Conservation (phyloP, 2,329 filamentous ascomycete genomes). For the Colletotrichum sp. region DNA sequence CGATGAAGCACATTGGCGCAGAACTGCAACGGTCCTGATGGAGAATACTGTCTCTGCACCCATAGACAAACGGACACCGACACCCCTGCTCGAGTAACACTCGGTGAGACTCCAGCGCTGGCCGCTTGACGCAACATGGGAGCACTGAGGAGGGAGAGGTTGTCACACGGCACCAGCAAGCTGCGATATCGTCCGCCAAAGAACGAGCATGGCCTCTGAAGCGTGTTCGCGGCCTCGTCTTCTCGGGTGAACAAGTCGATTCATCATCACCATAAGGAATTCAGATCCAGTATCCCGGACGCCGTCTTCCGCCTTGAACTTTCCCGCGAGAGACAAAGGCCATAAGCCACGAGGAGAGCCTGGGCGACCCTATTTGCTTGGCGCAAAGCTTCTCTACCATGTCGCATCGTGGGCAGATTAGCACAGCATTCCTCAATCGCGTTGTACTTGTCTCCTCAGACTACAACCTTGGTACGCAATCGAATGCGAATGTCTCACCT, state of each 20-base stretch:
- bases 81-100: neutral
- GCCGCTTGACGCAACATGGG: neutral
- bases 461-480: neutral
- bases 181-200: neutral
- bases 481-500: neutral
- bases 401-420: neutral
- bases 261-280: neutral
- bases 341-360: neutral
- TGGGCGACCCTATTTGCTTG: neutral
- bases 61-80: neutral
- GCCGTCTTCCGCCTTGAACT: neutral
- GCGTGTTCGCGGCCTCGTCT: neutral
- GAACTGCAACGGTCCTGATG: neutral
- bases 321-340: neutral
- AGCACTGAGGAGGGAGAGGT: neutral
- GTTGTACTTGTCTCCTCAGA: neutral
- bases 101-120: neutral
- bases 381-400: neutral
- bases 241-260: neutral
- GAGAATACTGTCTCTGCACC: neutral
- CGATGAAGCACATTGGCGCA: neutral
- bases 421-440: neutral
- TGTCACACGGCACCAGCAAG: neutral
- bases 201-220: neutral
- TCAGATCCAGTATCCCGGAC: neutral